Base-by-base conservation (phyloP, 1,139 yeast species). In the Taphrina wiesneri region DNA sequence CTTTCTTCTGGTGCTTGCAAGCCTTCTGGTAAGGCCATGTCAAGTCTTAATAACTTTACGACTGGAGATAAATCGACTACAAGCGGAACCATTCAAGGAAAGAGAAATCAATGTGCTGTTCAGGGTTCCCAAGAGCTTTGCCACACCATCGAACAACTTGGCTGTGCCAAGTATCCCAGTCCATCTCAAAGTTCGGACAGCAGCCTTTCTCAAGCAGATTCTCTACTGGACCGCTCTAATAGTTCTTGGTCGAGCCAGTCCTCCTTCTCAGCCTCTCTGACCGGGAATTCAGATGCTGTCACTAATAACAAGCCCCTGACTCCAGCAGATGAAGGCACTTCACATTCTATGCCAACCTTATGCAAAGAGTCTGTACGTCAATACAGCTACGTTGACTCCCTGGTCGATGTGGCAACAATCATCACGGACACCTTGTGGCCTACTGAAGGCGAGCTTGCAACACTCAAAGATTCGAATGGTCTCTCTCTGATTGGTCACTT, bases 341-440 rank as follows among this genome's bases (percentile, higher is more conserved):
- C 25, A 7, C 49, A 19, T 15, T 45, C 49, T 26, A 36, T 43
- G 17, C 64, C 64, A 25, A 17, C 32, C 13, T 41, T 60, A 30
- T 15, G 15, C 41, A 34, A 45, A n/a, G 64, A 60, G 32, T 34
- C 57, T 28, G 57, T 45, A 7, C 30, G 46, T 39, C 56, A 60
- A 43, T 60, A 60, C 57, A 53, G 57, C 17, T 60, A 51, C 26
- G 65, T 62, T 19, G 65, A 62, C 34, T 53, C 60, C 13, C 60
- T 76, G 30, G 75, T 76, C 28, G 78, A 75, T 54, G 73, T 78
- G 21, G 77, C 79, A 23, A 73, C 77, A 43, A 62, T 74, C 36
- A 71, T 77, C 65, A 73, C 78, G 62, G 74, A 73, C 52, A 70
- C 77, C 52, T 73, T 77, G 47, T 78, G 81, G 81, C 73, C 78